phyloP scores from a whole-genome alignment of 2,329 filamentous ascomycete species.

The Exophiala aquamarina region DNA sequence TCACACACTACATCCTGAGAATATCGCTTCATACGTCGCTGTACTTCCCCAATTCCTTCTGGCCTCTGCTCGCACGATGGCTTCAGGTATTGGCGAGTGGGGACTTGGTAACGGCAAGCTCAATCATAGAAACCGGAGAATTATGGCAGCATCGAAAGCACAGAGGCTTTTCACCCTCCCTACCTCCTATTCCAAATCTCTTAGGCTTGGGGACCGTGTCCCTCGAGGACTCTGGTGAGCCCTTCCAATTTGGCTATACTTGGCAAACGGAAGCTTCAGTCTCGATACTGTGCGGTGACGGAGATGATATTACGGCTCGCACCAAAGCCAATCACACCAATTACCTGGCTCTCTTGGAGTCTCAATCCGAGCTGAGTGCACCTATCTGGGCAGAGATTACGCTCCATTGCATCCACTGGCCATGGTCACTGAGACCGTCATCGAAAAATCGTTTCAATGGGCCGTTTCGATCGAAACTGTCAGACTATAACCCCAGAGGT shows the following conservation, averaged over 20 bases:
- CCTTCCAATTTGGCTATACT: conserved; percentile 15
- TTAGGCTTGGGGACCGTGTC: neutral
- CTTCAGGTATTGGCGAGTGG: conserved; percentile 36
- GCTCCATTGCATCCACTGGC: conserved; percentile 40
- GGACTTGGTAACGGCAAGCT: conserved; percentile 27
- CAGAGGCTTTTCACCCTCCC: conserved; percentile 7
- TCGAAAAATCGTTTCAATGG: conserved; percentile 39
- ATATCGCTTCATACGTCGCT: conserved; percentile 35
- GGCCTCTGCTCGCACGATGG: conserved; percentile 41
- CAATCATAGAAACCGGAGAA: neutral
- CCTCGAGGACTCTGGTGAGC: conserved; percentile 3
- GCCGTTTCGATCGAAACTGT: conserved; percentile 26
- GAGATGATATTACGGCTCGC: conserved; percentile 23
- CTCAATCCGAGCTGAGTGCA: conserved; percentile 26
- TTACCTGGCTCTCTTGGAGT: conserved; percentile 20
- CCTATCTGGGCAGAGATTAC: conserved; percentile 38
- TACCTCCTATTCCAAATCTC: conserved; percentile 1
- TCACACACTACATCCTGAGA: conserved; percentile 53
- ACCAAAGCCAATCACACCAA: conserved; percentile 21
- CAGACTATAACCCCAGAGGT: conserved; percentile 27
- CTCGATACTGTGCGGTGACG: conserved; percentile 29
- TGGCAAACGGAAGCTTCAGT: conserved; percentile 20
- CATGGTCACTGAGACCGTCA: conserved; percentile 25
- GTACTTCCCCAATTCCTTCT: conserved; percentile 21
- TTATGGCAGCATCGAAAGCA: neutral